These are phyloP conservation scores for Adansonia gregorii DNA, from an alignment of 441 rosid species.

Conservation along the genomic window DNA sequence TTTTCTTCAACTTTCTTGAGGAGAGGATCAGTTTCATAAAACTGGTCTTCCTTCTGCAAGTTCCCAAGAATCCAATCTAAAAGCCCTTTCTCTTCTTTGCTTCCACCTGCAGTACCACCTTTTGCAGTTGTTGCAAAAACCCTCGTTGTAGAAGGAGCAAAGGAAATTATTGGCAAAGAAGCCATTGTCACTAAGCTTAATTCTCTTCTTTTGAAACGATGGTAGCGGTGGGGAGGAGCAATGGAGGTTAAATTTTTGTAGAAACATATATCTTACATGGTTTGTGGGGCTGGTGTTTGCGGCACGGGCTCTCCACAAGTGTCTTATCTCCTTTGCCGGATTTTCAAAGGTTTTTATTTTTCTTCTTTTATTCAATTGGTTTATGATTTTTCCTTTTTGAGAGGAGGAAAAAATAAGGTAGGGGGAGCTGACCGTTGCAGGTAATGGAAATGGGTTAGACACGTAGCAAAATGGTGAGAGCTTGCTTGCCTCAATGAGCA, in stretches of 20 bases:
- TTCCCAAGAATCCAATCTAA: conserved; percentile 58
- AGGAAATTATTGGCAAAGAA: conserved; percentile 44
- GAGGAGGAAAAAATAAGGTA: conserved; percentile 19
- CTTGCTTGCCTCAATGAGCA: too few relatives aligned
- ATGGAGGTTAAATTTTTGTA: neutral
- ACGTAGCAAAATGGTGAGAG: conserved; percentile 35
- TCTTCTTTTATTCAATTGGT: neutral
- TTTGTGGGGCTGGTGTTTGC: neutral
- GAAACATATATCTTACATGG: neutral
- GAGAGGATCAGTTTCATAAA: conserved; percentile 66
- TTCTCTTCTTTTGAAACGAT: neutral
- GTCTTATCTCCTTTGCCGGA: conserved; percentile 44
- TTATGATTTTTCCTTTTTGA: neutral
- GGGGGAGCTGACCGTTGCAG: neutral
- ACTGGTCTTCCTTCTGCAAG: conserved; percentile 58
- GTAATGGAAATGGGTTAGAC: conserved; percentile 29
- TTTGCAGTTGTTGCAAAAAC: conserved; percentile 55
- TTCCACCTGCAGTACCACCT: conserved; percentile 40
- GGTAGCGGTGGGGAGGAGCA: neutral
- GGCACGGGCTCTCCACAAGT: conserved; percentile 56
- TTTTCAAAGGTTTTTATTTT: neutral
- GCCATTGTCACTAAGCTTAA: conserved; percentile 41
- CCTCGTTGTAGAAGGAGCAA: conserved; percentile 45
- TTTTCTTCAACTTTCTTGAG: conserved; percentile 55
- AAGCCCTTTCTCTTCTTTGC: conserved; percentile 58